Evolutionary conservation across 306 rosid genomes (phyloP).

Genomic region (Begonia loranthoides): DNA sequence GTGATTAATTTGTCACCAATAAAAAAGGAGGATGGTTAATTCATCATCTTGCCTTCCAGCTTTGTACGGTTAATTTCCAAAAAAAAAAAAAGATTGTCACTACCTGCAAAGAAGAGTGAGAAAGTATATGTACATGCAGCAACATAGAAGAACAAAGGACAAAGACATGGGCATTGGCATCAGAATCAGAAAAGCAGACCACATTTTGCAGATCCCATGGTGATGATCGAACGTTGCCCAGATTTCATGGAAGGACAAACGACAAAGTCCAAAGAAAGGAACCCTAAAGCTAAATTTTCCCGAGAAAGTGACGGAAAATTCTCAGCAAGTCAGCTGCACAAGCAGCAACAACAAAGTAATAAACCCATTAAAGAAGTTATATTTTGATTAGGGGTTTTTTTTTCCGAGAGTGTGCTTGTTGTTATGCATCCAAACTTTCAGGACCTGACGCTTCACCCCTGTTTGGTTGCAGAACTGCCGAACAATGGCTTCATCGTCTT

Average conservation of each 20-base stretch:
- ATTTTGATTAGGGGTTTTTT: conserved; percentile 57
- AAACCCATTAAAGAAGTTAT: no score
- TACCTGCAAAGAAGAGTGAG: not conserved
- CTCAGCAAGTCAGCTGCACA: not conserved
- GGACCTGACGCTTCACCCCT: conserved; percentile 81
- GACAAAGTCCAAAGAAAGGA: not conserved
- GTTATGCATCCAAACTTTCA: no score
- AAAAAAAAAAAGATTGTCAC: no score
- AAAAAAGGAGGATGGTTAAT: no score
- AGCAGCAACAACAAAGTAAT: no score
- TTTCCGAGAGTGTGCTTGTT: no score
- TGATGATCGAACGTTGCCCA: no score
- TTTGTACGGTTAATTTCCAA: no score
- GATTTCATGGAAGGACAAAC: no score
- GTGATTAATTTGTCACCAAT: no score
- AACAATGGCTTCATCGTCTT: conserved; percentile 60
- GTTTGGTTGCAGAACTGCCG: conserved; percentile 74
- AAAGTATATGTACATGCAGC: not conserved
- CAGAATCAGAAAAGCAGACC: not conserved
- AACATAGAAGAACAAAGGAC: not conserved
- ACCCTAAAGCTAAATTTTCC: not conserved
- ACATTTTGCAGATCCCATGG: not conserved
- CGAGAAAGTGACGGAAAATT: not conserved
- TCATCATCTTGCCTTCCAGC: no score
- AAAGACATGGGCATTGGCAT: not conserved